These are phyloP conservation scores for Microascus cirrosus DNA, from an alignment of 2,329 filamentous ascomycete genomes.

Conservation along the genomic window DNA sequence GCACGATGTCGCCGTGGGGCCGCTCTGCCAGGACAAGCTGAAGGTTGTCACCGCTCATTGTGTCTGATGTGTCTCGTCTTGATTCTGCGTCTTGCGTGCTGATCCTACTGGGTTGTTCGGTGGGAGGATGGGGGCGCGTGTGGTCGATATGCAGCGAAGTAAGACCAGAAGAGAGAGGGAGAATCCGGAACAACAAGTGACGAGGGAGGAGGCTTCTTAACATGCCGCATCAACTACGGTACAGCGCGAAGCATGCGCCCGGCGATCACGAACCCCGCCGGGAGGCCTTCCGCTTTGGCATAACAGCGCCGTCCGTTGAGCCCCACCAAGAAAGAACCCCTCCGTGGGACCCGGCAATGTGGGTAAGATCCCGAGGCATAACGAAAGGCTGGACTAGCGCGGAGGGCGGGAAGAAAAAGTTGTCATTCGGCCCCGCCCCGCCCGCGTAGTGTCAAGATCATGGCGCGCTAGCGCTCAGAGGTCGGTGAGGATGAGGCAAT, in stretches of 20 bases:
- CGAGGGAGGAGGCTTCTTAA: no score
- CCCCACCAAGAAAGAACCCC: neutral
- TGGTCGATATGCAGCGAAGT: neutral
- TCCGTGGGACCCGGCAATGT: neutral
- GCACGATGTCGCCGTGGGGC: conserved; percentile 47
- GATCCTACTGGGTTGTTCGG: neutral
- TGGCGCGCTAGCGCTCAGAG: no score
- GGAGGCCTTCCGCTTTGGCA: neutral
- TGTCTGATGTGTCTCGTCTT: neutral
- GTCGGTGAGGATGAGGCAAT: no score
- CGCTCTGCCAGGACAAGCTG: conserved; percentile 53
- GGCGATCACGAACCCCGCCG: neutral
- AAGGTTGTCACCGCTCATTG: conserved; percentile 18
- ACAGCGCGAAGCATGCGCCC: no score
- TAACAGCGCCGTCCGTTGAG: neutral
- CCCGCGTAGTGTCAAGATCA: no score
- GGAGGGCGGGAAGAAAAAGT: no score
- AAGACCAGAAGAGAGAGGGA: no score
- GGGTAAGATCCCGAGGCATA: neutral
- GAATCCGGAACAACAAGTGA: no score
- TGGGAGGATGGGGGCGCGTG: no score
- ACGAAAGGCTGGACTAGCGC: no score
- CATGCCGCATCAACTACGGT: no score
- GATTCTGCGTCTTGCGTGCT: neutral
- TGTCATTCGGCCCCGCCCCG: no score